These are phyloP conservation scores for Leccinum ponderosum DNA, from an alignment of 1,284 basidiomycete species.

Conservation along the genomic window DNA sequence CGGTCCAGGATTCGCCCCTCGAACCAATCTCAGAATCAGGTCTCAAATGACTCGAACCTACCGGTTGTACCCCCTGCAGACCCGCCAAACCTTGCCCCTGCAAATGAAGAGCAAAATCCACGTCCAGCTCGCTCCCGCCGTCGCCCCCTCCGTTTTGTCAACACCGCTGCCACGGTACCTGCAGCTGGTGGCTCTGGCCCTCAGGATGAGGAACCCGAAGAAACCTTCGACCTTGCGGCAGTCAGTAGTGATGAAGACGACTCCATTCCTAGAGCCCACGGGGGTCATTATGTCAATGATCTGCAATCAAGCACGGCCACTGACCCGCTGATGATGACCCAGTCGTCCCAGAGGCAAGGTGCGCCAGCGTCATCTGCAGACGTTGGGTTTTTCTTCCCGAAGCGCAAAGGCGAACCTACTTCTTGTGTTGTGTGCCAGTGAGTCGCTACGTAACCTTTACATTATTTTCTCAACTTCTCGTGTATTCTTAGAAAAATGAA, in stretches of 20 bases:
- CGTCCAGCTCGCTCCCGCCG: too few species aligned
- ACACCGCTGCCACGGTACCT: too few species aligned
- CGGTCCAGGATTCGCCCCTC: neutral
- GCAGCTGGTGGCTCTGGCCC: too few species aligned
- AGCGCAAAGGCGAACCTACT: neutral
- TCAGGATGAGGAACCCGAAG: neutral
- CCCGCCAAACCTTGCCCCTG: too few species aligned
- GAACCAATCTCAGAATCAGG: neutral
- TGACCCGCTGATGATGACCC: neutral
- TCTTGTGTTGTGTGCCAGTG: neutral
- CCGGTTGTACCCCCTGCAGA: too few species aligned
- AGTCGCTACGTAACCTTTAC: neutral
- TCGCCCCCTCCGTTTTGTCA: too few species aligned
- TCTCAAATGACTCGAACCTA: too few species aligned
- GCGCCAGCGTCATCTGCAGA: neutral
- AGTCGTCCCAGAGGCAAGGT: neutral
- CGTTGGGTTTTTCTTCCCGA: neutral
- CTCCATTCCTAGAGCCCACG: neutral
- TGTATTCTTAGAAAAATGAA: neutral
- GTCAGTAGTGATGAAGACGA: neutral
- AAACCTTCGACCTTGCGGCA: neutral
- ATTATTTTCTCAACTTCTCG: neutral
- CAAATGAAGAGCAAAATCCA: too few species aligned
- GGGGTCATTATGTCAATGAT: neutral
- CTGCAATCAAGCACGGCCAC: neutral